Evolutionary conservation across 345 rosid species (phyloP), one percentile per base, ranked within the genome.

Genomic region (Murraya paniculata): DNA sequence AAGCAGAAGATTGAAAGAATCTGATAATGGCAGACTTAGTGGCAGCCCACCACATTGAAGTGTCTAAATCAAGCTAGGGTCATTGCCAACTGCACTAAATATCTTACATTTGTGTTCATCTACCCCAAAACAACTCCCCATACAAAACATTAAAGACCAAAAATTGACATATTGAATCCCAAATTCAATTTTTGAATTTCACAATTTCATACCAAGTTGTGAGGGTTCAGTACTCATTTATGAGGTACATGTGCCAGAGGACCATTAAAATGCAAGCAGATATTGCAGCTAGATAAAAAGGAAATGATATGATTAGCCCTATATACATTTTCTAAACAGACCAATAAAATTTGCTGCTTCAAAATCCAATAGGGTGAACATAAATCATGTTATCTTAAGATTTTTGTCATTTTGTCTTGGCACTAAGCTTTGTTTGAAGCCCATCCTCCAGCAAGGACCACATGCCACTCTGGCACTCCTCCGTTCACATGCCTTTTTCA

Each of bases 191-290:
- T 68, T 72, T 60, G 76, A 71, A 76, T 77, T 45, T 79, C 60
- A 58, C 38, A 77, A 41, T 58, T 66, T 62, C 73, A 73, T 45
- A 50, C 35, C 35, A 27, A 31, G 79, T 69, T 25, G 55, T 68
- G 68, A 58, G 61, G 61, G 64, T 39, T 39, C 50, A 78, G 76
- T 67, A 68, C 59, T 50, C 83, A 85, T 87, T 89, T 81, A 89
- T 87, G 83, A 82, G 72, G 28, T 50, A 80, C 87, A 85, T 87
- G 84, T 89, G 88, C 60, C 81, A 59, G 35, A n/a, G 69, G 67
- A 50, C 86, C 89, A 72, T 77, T 75, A 59, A 88, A 59, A 57
- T 19, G 25, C 59, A 30, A 19, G 31, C 81, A 74, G 78, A 77
- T 68, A 57, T 74, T 82, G 81, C 87, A 68, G 83, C 16, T 7